Conservation (phyloP, 441 rosid species). For the Adansonia grandidieri region DNA sequence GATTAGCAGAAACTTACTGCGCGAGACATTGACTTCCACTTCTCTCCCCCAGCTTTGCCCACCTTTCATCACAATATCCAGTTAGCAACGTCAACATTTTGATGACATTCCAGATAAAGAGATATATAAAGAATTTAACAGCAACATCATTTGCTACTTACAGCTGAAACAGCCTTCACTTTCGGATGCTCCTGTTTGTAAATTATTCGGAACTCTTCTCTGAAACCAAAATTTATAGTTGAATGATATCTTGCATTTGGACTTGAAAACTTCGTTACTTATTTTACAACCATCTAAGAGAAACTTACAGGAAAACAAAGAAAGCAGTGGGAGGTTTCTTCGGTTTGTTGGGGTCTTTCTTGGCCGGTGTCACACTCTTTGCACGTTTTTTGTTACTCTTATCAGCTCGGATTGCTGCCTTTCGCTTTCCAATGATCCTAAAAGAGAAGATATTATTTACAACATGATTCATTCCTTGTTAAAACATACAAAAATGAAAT, state of each 20-base stretch:
- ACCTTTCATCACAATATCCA: constrained; percentile 48
- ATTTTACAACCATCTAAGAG: background rate
- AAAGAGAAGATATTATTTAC: constrained; percentile 32
- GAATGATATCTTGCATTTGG: background rate
- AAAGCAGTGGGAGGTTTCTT: constrained; percentile 77
- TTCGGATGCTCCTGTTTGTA: constrained; percentile 84
- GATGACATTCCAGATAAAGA: background rate
- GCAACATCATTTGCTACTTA: constrained; percentile 36
- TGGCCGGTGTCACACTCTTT: constrained; percentile 48
- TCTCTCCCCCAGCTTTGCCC: constrained; percentile 76
- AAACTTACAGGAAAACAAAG: constrained; percentile 66
- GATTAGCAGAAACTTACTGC: constrained; percentile 45
- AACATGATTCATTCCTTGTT: background rate
- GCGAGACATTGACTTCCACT: constrained; percentile 65
- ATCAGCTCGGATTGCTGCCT: constrained; percentile 53
- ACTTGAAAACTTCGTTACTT: background rate
- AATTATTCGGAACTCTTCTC: constrained; percentile 74
- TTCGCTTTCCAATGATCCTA: constrained; percentile 83
- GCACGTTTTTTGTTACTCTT: constrained; percentile 42
- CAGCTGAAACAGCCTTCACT: constrained; percentile 86
- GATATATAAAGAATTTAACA: background rate
- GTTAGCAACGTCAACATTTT: constrained; percentile 22
- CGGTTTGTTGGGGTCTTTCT: constrained; percentile 70
- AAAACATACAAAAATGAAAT: constrained; percentile 33
- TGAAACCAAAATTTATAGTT: constrained; percentile 35